These are phyloP conservation scores for Fusarium mangiferae DNA, from an alignment of 2,329 filamentous ascomycete species.

Conservation along the genomic window DNA sequence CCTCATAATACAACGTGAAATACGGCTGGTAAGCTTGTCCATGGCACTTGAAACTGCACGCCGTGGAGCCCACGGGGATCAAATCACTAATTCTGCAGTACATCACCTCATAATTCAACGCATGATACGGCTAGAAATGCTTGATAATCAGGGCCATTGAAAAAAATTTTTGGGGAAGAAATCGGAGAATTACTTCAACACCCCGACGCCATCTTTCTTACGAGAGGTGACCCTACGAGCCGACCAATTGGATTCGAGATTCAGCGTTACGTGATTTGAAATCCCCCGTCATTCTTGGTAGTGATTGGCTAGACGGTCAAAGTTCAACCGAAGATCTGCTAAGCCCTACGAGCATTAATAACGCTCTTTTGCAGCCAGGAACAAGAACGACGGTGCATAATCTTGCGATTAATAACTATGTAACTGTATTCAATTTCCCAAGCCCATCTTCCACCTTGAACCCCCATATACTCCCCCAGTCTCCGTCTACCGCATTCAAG, in stretches of 20 bases:
- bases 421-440: background rate
- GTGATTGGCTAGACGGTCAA: background rate
- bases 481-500: background rate
- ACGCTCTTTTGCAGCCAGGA: background rate
- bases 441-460: no score
- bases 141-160: background rate
- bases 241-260: background rate
- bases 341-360: background rate
- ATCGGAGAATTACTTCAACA: background rate
- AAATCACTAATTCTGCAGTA: background rate
- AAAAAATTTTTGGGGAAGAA: background rate
- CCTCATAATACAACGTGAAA: no score
- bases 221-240: background rate
- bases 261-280: background rate
- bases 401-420: background rate
- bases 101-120: rapidly evolving
- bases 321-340: background rate
- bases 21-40: no score
- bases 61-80: background rate
- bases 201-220: background rate
- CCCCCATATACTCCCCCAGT: rapidly evolving
- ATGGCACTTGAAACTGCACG: background rate
- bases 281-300: rapidly evolving
- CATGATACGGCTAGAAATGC: background rate
- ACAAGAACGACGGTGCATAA: rapidly evolving